These are phyloP conservation scores for Sphaerulina populicola DNA, from an alignment of 2,329 filamentous ascomycete species.

Conservation along the genomic window DNA sequence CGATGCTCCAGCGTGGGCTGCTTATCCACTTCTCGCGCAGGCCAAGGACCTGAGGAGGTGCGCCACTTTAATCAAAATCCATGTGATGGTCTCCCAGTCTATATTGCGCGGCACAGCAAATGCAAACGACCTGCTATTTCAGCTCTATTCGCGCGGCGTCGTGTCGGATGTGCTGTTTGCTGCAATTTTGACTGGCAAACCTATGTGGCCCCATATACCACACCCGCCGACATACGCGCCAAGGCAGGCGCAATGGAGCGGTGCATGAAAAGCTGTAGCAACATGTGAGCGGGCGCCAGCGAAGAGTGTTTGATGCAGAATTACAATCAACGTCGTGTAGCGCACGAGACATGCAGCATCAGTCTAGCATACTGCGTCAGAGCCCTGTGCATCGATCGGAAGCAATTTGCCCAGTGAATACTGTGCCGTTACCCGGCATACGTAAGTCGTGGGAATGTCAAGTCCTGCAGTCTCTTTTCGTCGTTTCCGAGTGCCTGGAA, in stretches of 20 bases:
- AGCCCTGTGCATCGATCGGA: neutral
- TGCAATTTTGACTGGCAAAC: neutral
- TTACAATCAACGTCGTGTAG: neutral
- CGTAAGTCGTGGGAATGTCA: neutral
- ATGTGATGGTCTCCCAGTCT: neutral
- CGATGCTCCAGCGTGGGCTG: too few relatives aligned
- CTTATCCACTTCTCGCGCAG: neutral
- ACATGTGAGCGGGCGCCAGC: neutral
- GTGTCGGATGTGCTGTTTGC: neutral
- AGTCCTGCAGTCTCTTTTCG: slow-evolving; percentile 8
- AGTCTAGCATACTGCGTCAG: neutral
- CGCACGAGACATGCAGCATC: neutral
- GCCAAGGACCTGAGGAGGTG: neutral
- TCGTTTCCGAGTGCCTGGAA: slow-evolving; percentile 6
- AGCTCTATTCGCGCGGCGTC: neutral
- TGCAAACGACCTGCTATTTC: neutral
- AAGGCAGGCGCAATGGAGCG: neutral
- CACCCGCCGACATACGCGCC: neutral
- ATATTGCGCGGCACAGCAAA: neutral
- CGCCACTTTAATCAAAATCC: neutral
- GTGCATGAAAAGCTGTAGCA: neutral
- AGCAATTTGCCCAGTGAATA: neutral
- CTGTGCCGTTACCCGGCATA: too few relatives aligned
- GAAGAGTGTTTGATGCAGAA: neutral
- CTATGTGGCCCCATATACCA: neutral